Percentiles rank a stretch among this genome's conserved stretches.
These are phyloP conservation scores for Penicillium sp. DNA, from an alignment of 2,329 filamentous ascomycete genomes.

Conservation along the genomic window DNA sequence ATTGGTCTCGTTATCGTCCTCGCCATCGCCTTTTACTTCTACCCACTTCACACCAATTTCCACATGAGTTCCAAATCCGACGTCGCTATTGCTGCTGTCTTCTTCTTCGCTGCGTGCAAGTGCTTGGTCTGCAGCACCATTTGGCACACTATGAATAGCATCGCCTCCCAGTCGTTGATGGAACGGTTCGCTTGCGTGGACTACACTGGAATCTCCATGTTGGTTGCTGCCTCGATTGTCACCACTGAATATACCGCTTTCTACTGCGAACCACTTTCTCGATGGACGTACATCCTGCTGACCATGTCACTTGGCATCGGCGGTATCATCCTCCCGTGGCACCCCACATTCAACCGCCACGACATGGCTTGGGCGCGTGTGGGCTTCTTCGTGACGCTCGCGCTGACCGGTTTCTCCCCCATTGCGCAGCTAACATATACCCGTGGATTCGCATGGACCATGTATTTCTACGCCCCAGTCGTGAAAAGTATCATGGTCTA, in stretches of 20 bases:
- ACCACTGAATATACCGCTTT: conserved; percentile 98
- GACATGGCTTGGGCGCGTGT: conserved; percentile 95
- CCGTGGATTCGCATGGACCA: conserved; percentile 77
- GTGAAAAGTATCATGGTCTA: conserved; percentile 86
- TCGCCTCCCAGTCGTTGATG: conserved; percentile 84
- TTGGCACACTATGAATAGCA: conserved; percentile 99
- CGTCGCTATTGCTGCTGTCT: conserved; percentile 85
- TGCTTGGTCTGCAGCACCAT: conserved; percentile 92
- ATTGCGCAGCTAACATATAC: conserved; percentile 79
- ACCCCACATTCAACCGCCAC: conserved; percentile 86
- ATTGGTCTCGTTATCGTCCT: conserved; percentile 87
- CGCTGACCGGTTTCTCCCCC: conserved; percentile 84
- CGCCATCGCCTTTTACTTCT: conserved; percentile 91
- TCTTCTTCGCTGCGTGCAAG: conserved; percentile 95
- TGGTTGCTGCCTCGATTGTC: conserved; percentile 93
- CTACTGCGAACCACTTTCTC: conserved; percentile 89
- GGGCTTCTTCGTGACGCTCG: conserved; percentile 85
- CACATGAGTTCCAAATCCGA: conserved; percentile 82
- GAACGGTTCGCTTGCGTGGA: conserved; percentile 97
- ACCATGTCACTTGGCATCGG: conserved; percentile 81
- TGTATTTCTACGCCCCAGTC: conserved; percentile 86
- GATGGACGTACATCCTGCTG: conserved; percentile 80
- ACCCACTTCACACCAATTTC: conserved; percentile 86
- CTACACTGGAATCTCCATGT: conserved; percentile 93
- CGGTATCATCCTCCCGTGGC: conserved; percentile 92